Evolutionary conservation across 2,329 filamentous ascomycete species (phyloP).

Genomic region (Juglanconis sp.): DNA sequence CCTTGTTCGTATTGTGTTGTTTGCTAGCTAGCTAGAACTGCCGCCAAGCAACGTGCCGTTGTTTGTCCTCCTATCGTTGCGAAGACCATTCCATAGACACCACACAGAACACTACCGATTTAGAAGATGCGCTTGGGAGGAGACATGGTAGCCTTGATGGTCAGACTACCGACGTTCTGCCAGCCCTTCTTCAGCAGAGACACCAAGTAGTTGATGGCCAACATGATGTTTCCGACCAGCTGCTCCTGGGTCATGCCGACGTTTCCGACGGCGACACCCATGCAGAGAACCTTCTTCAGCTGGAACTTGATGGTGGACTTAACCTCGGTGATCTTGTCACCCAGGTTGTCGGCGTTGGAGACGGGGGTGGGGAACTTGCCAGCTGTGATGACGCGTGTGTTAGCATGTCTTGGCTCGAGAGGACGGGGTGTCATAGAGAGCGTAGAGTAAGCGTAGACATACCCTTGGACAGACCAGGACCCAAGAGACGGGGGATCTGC

Average conservation of each 20-base stretch:
- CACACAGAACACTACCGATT: conserved; percentile 19
- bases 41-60: not conserved
- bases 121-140: conserved; percentile 98
- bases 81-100: not conserved
- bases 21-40: not conserved
- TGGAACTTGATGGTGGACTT: conserved; percentile 99
- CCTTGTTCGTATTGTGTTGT: not conserved
- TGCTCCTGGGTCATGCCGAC: conserved; percentile 96
- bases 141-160: conserved; percentile 99
- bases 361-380: conserved; percentile 99
- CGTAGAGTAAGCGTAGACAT: conserved; percentile 21
- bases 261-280: conserved; percentile 99
- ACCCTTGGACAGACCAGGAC: conserved; percentile 97
- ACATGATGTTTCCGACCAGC: conserved; percentile 97
- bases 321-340: conserved; percentile 96
- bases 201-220: conserved; percentile 99
- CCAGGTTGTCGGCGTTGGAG: conserved; percentile 92
- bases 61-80: conserved; percentile 13
- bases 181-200: conserved; percentile 99
- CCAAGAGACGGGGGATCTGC: conserved; percentile 99
- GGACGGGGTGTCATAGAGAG: not conserved
- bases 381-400: conserved; percentile 48
- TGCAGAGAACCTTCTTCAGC: conserved; percentile 99
- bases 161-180: conserved; percentile 99
- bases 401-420: not conserved